phyloP scores from a whole-genome alignment of 192 early-diverging fungal species.

The Lunasporangiospora selenospora region DNA sequence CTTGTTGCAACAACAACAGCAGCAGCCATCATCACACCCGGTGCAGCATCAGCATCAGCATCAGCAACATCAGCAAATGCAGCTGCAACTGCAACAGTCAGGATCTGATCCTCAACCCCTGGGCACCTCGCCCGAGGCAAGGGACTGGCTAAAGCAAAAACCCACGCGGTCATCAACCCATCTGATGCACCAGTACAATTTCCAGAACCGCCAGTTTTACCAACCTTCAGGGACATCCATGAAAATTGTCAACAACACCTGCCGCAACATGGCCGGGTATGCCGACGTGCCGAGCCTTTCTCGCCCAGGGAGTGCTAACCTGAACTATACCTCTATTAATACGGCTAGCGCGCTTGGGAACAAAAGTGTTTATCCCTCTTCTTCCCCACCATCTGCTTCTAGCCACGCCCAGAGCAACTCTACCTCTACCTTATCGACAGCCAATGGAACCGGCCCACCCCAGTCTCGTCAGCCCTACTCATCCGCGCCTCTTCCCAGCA shows the following conservation, averaged over 20 bases:
- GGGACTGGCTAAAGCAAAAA: conserved; percentile 45
- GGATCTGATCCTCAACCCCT: conserved; percentile 13
- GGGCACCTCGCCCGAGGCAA: conserved; percentile 37
- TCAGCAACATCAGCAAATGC: conserved; percentile 9
- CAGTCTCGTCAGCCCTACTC: no score
- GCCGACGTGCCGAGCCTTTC: conserved; percentile 9
- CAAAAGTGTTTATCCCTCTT: no score
- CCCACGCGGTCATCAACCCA: conserved; percentile 27
- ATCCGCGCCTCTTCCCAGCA: no score
- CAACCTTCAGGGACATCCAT: conserved; percentile 11
- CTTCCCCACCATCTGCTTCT: no score
- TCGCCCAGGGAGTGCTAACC: no score
- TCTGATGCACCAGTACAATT: conserved; percentile 42
- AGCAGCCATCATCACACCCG: background rate
- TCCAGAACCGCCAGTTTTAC: conserved; percentile 27
- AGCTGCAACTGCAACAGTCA: no score
- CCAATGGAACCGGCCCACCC: no score
- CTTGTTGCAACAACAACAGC: conserved; percentile 9
- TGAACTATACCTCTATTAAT: no score
- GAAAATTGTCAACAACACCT: conserved; percentile 42
- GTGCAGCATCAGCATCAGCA: no score
- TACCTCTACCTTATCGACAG: no score
- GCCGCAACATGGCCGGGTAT: conserved; percentile 43
- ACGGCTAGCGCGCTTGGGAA: no score
- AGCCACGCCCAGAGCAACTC: no score